phyloP scores from a whole-genome alignment of 805 yeast species.

The Starmerella riodocensis region DNA sequence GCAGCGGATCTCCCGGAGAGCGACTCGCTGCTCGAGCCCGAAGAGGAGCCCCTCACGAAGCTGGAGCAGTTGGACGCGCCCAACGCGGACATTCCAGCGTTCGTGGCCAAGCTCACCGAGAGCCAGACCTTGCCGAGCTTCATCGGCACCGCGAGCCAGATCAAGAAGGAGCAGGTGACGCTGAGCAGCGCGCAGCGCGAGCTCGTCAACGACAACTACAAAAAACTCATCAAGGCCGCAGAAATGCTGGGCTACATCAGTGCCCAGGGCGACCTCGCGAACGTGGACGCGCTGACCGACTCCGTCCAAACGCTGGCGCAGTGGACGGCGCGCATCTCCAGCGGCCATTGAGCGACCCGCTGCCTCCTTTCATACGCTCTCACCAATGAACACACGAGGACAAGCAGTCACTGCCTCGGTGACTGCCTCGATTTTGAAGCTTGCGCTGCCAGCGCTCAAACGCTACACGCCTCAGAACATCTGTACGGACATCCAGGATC shows the following conservation, averaged over 20 bases:
- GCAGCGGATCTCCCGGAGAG: neutral
- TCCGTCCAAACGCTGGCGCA: conserved; percentile 12
- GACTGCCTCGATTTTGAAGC: too few relatives aligned
- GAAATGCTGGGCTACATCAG: conserved; percentile 24
- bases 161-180: conserved; percentile 23
- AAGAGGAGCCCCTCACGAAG: conserved; percentile 17
- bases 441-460: too few relatives aligned
- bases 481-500: too few relatives aligned
- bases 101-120: conserved; percentile 16
- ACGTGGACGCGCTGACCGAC: conserved; percentile 9
- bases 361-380: too few relatives aligned
- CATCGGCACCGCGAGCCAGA: conserved; percentile 21
- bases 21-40: conserved; percentile 4
- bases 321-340: too few relatives aligned
- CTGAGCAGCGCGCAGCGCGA: conserved; percentile 30
- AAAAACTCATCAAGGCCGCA: conserved; percentile 28
- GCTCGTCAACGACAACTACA: conserved; percentile 30
- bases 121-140: conserved; percentile 20
- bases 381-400: too few relatives aligned
- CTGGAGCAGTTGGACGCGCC: conserved; percentile 19
- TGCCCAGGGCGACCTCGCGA: conserved; percentile 19
- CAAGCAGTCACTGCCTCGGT: too few relatives aligned
- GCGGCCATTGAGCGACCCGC: too few relatives aligned
- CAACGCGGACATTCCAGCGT: conserved; percentile 16
- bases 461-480: too few relatives aligned